A percentile compares a stretch with the other conserved stretches of the same genome.
Conservation (phyloP, 2,329 filamentous ascomycete genomes). For the Huntiella omanensis region DNA sequence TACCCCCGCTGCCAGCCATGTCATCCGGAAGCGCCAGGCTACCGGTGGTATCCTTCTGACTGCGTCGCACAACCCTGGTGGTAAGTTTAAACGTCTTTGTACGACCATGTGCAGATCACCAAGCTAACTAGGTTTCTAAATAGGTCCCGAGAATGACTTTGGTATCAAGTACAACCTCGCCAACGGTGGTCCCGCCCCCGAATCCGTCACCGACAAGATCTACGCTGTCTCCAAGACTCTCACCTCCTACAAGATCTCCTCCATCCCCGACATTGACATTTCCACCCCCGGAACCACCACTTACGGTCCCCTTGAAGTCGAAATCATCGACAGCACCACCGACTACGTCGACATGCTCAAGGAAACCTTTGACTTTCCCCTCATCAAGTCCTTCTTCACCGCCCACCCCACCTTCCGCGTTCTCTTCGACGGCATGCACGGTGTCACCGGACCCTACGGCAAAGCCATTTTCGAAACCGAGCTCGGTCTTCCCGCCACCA, state of each 20-base stretch:
- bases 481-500: conserved; percentile 54
- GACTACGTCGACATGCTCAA: conserved; percentile 94
- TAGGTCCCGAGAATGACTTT: conserved; percentile 84
- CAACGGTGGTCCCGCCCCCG: conserved; percentile 89
- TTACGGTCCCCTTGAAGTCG: conserved; percentile 77
- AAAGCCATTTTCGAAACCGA: conserved; percentile 89
- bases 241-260: conserved; percentile 77
- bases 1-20: conserved; percentile 85
- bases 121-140: background rate
- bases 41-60: conserved; percentile 94
- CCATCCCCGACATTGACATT: conserved; percentile 75
- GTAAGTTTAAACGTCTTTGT: conserved; percentile 29
- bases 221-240: conserved; percentile 80
- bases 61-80: conserved; percentile 94
- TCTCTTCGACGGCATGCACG: conserved; percentile 83
- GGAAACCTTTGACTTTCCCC: conserved; percentile 92
- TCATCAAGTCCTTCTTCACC: conserved; percentile 87
- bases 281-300: conserved; percentile 62
- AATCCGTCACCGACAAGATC: conserved; percentile 96
- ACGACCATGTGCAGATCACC: background rate
- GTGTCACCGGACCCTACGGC: conserved; percentile 90
- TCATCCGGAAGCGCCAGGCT: conserved; percentile 86
- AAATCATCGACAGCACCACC: conserved; percentile 80
- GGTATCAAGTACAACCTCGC: conserved; percentile 99
- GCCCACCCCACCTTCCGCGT: conserved; percentile 86